phyloP scores from a whole-genome alignment of 306 rosid genomes.

The Malus orientalis region DNA sequence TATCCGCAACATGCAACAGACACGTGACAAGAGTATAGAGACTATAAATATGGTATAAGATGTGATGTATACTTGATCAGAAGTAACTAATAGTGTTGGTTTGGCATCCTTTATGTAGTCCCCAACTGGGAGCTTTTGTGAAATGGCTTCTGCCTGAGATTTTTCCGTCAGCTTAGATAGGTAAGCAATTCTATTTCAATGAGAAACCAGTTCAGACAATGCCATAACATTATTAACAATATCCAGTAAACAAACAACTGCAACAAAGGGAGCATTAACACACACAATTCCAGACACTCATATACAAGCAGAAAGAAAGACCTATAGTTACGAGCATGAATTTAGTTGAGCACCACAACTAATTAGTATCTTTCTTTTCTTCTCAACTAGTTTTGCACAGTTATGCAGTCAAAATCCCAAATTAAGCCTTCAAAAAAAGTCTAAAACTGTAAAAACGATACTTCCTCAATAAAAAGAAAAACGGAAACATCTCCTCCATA shows the following conservation, averaged over 20 bases:
- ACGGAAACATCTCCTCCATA: slow-evolving; percentile 36
- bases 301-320: neutral
- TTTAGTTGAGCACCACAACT: neutral
- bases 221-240: neutral
- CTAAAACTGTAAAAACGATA: neutral
- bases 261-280: neutral
- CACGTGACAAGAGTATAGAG: neutral
- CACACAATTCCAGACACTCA: neutral
- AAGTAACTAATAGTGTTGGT: slow-evolving; percentile 72
- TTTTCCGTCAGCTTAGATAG: slow-evolving; percentile 42
- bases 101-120: slow-evolving; percentile 60
- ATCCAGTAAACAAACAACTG: neutral
- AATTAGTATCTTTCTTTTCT: neutral
- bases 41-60: slow-evolving; percentile 28
- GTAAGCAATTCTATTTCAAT: slow-evolving; percentile 20
- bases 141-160: slow-evolving; percentile 86
- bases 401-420: neutral
- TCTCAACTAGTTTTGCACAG: neutral
- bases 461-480: slow-evolving; percentile 5
- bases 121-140: slow-evolving; percentile 59
- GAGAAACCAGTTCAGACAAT: slow-evolving; percentile 16
- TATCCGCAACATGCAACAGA: slow-evolving; percentile 7
- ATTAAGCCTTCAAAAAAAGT: neutral
- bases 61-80: slow-evolving; percentile 82
- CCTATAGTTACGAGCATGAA: neutral